A percentile compares a stretch with the other conserved stretches of the same genome.
These are phyloP conservation scores for Polyporus arcularius DNA, from an alignment of 768 basidiomycete genomes.

Conservation along the genomic window DNA sequence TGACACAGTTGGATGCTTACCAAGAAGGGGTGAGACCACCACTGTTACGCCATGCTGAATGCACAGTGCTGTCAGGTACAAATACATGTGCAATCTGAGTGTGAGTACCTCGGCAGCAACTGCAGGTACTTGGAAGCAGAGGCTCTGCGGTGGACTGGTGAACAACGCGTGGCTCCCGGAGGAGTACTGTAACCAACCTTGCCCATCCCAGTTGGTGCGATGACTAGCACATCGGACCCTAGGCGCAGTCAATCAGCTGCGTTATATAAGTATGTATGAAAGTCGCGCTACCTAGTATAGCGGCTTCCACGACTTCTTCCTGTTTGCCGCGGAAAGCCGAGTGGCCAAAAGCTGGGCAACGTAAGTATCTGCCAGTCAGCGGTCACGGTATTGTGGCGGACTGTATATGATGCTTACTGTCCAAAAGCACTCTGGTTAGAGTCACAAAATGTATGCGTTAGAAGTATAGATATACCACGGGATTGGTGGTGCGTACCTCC, in stretches of 20 bases:
- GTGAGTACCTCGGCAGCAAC: slow-evolving; percentile 55
- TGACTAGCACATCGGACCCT: slow-evolving; percentile 76
- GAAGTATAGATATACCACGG: not conserved
- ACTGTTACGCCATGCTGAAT: slow-evolving; percentile 67
- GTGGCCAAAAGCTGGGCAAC: slow-evolving; percentile 64
- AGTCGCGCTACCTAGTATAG: slow-evolving; percentile 51
- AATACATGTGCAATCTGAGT: slow-evolving; percentile 1
- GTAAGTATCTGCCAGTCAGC: no score
- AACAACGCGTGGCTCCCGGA: not conserved
- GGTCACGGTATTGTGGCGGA: not conserved
- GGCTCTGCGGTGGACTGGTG: slow-evolving; percentile 47
- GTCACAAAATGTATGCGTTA: not conserved
- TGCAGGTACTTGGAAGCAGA: slow-evolving; percentile 87
- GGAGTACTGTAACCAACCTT: slow-evolving; percentile 50
- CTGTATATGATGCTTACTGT: not conserved
- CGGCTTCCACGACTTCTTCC: slow-evolving; percentile 72
- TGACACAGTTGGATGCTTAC: slow-evolving; percentile 38
- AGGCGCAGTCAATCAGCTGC: not conserved
- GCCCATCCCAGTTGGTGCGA: slow-evolving; percentile 89
- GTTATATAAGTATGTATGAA: not conserved
- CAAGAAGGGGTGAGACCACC: slow-evolving; percentile 75
- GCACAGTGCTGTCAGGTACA: not conserved
- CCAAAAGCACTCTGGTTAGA: not conserved
- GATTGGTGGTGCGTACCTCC: not conserved
- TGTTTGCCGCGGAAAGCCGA: slow-evolving; percentile 74